A percentile compares a stretch with the other conserved stretches of the same genome.
phyloP scores from a whole-genome alignment of 306 rosid genomes.

The Cucumis hystrix region DNA sequence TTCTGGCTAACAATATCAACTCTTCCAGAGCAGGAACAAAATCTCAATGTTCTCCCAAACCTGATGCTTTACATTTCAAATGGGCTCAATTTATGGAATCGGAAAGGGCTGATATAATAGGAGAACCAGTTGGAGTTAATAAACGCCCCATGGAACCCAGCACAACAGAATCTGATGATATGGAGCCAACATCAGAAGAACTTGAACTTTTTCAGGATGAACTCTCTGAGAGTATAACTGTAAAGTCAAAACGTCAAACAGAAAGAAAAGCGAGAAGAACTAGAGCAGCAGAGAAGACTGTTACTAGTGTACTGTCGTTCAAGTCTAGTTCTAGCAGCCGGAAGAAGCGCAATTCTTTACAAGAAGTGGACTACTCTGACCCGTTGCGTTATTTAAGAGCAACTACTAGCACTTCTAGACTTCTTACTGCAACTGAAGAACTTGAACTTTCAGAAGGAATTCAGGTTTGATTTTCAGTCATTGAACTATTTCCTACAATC shows the following conservation, averaged over 20 bases:
- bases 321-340: slow-evolving; percentile 50
- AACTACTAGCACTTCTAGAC: slow-evolving; percentile 49
- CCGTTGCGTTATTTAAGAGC: slow-evolving; percentile 77
- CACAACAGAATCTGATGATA: slow-evolving; percentile 32
- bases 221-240: slow-evolving; percentile 39
- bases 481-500: not conserved
- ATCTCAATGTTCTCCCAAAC: slow-evolving; percentile 16
- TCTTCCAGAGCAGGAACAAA: slow-evolving; percentile 16
- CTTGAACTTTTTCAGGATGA: slow-evolving; percentile 41
- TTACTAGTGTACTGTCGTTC: slow-evolving; percentile 43
- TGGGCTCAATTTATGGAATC: slow-evolving; percentile 48
- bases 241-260: slow-evolving; percentile 65
- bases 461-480: slow-evolving; percentile 37
- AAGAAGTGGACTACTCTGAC: slow-evolving; percentile 73
- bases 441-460: slow-evolving; percentile 76
- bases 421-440: slow-evolving; percentile 72
- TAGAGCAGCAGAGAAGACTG: slow-evolving; percentile 71
- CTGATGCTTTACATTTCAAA: slow-evolving; percentile 34
- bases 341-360: slow-evolving; percentile 51
- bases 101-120: slow-evolving; percentile 20
- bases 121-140: slow-evolving; percentile 25
- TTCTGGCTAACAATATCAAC: slow-evolving; percentile 29
- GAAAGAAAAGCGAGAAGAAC: slow-evolving; percentile 80
- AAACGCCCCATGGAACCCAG: slow-evolving; percentile 11
- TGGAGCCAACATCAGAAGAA: slow-evolving; percentile 45